Evolutionary conservation across 192 early-diverging fungal genomes (phyloP).

Genomic region (Piromyces finnis): DNA sequence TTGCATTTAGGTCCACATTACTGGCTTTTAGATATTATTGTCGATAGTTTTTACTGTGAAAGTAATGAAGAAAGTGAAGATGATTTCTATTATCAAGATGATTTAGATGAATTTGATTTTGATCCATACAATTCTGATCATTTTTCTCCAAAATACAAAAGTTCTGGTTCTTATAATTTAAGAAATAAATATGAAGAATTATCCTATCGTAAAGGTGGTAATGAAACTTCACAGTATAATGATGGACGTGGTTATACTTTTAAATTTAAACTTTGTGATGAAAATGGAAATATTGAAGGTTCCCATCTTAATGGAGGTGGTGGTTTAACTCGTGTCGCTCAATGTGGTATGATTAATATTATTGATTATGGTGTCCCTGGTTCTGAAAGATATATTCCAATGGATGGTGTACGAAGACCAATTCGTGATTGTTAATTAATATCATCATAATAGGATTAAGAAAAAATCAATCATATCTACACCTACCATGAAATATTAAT

Average conservation of each 20-base stretch:
- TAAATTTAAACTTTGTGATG: neutral
- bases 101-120: neutral
- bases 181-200: neutral
- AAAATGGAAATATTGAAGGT: neutral
- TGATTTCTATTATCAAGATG: neutral
- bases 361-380: neutral
- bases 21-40: neutral
- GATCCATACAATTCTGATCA: neutral
- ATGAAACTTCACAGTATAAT: neutral
- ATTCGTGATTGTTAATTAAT: neutral
- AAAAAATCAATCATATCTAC: too few relatives aligned
- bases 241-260: neutral
- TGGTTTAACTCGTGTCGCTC: neutral
- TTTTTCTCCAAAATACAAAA: neutral
- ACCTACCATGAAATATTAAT: too few relatives aligned
- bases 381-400: neutral
- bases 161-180: neutral
- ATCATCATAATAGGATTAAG: too few relatives aligned
- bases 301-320: neutral
- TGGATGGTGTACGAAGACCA: neutral
- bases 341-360: neutral
- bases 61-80: neutral
- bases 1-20: neutral
- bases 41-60: neutral
- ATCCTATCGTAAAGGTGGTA: neutral